Conservation (phyloP, 306 rosid species). For the cucumber (Cucumis sativus) region DNA sequence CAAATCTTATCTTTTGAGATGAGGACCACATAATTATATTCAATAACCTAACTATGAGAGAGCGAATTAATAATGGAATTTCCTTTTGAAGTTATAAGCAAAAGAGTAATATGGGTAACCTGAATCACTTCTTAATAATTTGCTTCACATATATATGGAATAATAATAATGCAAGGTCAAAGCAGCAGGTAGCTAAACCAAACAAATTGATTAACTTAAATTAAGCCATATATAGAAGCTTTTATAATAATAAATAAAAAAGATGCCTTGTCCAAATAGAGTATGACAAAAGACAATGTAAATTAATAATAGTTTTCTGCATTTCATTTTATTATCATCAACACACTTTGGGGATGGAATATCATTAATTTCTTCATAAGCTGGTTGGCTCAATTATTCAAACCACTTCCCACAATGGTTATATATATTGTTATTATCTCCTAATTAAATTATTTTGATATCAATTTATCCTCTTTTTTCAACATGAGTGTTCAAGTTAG, state of each 20-base stretch:
- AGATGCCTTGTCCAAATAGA: slow-evolving; percentile 26
- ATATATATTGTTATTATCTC: not conserved
- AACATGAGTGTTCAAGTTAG: no score
- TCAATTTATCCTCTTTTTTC: not conserved
- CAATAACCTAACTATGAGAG: not conserved
- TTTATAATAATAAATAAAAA: not conserved
- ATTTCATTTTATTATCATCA: not conserved
- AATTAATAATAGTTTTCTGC: not conserved
- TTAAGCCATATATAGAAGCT: not conserved
- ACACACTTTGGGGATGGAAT: not conserved
- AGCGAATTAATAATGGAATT: not conserved
- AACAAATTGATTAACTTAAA: not conserved
- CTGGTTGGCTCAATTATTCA: not conserved
- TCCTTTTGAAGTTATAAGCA: not conserved
- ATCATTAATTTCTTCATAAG: not conserved
- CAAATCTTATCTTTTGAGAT: not conserved
- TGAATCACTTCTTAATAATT: not conserved
- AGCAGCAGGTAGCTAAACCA: not conserved
- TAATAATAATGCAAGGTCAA: not conserved
- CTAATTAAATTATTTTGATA: not conserved
- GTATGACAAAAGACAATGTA: slow-evolving; percentile 5
- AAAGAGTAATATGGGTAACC: not conserved
- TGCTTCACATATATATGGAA: not conserved
- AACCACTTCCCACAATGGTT: not conserved
- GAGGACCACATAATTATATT: not conserved